Evolutionary conservation across 1,284 basidiomycete species (phyloP).

Genomic region (Thecaphora thlaspeos): DNA sequence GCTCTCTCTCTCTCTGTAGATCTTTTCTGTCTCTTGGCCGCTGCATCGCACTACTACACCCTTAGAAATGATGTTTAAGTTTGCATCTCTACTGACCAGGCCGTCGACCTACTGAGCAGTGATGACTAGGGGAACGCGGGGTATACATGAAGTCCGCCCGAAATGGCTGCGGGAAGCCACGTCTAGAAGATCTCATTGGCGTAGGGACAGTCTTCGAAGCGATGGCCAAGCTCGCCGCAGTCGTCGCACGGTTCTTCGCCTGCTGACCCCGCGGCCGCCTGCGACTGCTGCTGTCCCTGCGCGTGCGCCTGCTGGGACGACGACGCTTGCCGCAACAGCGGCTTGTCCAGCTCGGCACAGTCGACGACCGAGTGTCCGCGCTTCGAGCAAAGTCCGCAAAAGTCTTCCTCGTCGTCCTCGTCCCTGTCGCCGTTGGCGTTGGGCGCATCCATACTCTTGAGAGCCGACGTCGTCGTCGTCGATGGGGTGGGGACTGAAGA

Average conservation of each 20-base stretch:
- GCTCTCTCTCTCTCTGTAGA: too few relatives aligned
- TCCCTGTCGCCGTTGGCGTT: neutral
- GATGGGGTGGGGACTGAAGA: too few relatives aligned
- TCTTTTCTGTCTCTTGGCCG: too few relatives aligned
- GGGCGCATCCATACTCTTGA: too few relatives aligned
- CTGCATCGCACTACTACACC: too few relatives aligned
- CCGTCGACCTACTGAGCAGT: too few relatives aligned
- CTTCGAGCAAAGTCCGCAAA: slow-evolving; percentile 32
- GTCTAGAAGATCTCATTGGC: slow-evolving; percentile 45
- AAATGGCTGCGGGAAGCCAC: too few relatives aligned
- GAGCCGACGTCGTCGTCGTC: neutral
- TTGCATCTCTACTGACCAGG: too few relatives aligned
- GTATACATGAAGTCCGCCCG: too few relatives aligned
- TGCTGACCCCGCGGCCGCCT: too few relatives aligned
- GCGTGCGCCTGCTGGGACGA: neutral
- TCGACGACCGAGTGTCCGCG: slow-evolving; percentile 25
- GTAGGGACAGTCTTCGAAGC: slow-evolving; percentile 41
- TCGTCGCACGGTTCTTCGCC: slow-evolving; percentile 34
- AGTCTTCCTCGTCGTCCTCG: slow-evolving; percentile 27
- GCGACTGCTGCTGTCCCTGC: neutral
- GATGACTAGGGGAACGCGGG: too few relatives aligned
- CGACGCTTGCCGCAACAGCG: neutral
- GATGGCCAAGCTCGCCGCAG: slow-evolving; percentile 40
- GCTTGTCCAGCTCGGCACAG: slow-evolving; percentile 14
- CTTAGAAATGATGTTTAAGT: too few relatives aligned